phyloP scores from a whole-genome alignment of 1,284 basidiomycete species.

The Heliocybe sulcata region DNA sequence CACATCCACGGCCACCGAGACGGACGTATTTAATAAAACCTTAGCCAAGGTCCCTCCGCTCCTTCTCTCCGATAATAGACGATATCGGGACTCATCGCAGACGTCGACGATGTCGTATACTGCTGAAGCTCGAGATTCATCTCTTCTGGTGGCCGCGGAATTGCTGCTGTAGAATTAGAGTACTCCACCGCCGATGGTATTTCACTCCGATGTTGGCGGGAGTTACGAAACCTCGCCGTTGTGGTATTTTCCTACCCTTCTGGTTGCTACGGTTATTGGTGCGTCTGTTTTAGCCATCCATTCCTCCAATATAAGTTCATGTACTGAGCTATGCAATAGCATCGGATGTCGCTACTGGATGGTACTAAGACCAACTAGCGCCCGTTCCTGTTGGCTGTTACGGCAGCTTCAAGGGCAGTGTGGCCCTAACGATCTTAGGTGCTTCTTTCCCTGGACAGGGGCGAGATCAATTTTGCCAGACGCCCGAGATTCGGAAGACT shows the following conservation, averaged over 20 bases:
- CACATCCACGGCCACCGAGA: background rate
- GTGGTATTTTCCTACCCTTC: background rate
- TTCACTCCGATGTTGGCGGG: background rate
- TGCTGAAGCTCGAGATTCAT: background rate
- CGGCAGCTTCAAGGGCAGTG: no score
- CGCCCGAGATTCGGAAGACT: background rate
- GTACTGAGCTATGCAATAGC: no score
- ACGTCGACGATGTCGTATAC: background rate
- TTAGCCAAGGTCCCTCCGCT: background rate
- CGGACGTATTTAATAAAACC: background rate
- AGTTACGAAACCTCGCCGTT: background rate
- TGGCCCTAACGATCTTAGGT: no score
- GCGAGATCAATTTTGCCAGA: background rate
- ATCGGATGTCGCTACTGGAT: no score
- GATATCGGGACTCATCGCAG: background rate
- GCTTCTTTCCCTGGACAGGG: background rate
- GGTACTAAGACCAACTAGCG: no score
- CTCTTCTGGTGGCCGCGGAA: background rate
- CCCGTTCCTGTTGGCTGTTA: no score
- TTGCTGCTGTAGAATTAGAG: background rate
- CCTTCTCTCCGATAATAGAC: background rate
- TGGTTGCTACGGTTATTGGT: background rate
- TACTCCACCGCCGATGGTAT: background rate
- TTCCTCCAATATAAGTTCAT: no score
- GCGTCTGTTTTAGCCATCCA: background rate